Percentiles rank a stretch among this genome's conserved stretches.
These are phyloP conservation scores for Daldinia concentrica DNA, from an alignment of 495 filamentous ascomycete species.

Conservation along the genomic window DNA sequence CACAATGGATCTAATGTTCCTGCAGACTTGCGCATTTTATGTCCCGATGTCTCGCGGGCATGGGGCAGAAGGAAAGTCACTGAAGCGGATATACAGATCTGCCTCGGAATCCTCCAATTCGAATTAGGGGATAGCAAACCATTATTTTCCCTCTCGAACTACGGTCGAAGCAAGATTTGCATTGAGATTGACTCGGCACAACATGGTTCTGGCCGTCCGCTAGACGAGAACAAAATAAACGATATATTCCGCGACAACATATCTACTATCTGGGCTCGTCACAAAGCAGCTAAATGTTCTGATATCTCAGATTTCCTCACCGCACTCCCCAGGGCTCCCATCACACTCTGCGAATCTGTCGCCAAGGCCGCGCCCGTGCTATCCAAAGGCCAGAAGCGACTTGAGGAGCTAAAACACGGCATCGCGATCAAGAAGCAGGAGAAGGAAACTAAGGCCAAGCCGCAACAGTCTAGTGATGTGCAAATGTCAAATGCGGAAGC, in stretches of 20 bases:
- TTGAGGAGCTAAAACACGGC: constrained; percentile 67
- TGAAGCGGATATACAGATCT: constrained; percentile 65
- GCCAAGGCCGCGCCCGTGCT: constrained; percentile 54
- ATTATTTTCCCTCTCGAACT: constrained; percentile 66
- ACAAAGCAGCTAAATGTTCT: constrained; percentile 30
- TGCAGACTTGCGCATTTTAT: constrained; percentile 65
- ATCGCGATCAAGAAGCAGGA: constrained; percentile 57
- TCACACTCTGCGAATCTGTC: constrained; percentile 58
- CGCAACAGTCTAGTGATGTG: not conserved
- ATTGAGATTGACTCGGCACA: constrained; percentile 50
- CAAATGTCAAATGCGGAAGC: constrained; percentile 46
- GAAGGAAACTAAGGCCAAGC: constrained; percentile 27
- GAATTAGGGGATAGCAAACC: constrained; percentile 28
- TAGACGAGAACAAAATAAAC: constrained; percentile 67
- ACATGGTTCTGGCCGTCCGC: constrained; percentile 47
- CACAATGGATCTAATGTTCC: constrained; percentile 71
- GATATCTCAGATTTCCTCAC: constrained; percentile 55
- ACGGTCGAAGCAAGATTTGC: constrained; percentile 61
- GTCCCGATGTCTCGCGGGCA: constrained; percentile 61
- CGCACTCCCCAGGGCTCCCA: constrained; percentile 63
- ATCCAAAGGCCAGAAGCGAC: constrained; percentile 67
- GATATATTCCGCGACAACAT: constrained; percentile 62
- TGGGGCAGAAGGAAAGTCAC: constrained; percentile 70
- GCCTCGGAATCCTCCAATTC: constrained; percentile 61
- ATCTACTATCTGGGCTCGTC: constrained; percentile 56